Evolutionary conservation across 768 basidiomycete genomes (phyloP).

Genomic region (Lactifluus echinatus): DNA sequence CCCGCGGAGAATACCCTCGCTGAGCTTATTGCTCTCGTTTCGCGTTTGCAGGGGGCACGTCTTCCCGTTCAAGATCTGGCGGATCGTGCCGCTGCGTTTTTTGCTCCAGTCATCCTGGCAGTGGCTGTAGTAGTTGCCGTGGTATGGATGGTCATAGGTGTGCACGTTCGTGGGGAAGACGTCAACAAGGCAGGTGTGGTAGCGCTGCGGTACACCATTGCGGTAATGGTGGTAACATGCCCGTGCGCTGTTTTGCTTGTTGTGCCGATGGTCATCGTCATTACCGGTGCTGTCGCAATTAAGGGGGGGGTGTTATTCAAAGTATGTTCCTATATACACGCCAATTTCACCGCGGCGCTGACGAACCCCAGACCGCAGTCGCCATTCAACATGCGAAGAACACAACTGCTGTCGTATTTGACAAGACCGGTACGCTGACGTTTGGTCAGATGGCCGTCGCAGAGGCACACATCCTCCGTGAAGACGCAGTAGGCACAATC

Average conservation of each 20-base stretch:
- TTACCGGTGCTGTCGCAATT: slow-evolving; percentile 28
- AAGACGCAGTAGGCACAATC: slow-evolving; percentile 23
- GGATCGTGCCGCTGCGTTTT: slow-evolving; percentile 39
- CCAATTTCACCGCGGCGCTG: not conserved
- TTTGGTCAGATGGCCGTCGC: slow-evolving; percentile 34
- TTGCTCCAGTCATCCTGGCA: slow-evolving; percentile 41
- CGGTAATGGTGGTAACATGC: slow-evolving; percentile 44
- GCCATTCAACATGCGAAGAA: slow-evolving; percentile 22
- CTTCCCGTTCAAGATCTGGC: slow-evolving; percentile 38
- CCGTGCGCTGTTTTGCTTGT: slow-evolving; percentile 40
- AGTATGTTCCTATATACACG: slow-evolving; percentile 5
- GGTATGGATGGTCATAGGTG: slow-evolving; percentile 31
- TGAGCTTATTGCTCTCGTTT: slow-evolving; percentile 30
- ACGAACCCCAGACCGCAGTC: slow-evolving; percentile 6
- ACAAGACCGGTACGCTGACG: slow-evolving; percentile 56
- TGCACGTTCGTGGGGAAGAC: slow-evolving; percentile 24
- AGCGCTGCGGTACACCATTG: slow-evolving; percentile 44
- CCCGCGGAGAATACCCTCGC: slow-evolving; percentile 36
- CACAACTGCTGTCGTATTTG: slow-evolving; percentile 40
- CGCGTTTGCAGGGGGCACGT: slow-evolving; percentile 31
- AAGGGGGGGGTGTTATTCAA: slow-evolving; percentile 29
- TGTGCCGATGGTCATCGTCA: slow-evolving; percentile 31
- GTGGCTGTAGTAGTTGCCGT: slow-evolving; percentile 32
- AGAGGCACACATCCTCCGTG: slow-evolving; percentile 26
- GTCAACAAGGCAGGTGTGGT: slow-evolving; percentile 25